These are phyloP conservation scores for Teunomyces pallodes DNA, from an alignment of 805 yeast genomes.

Conservation along the genomic window DNA sequence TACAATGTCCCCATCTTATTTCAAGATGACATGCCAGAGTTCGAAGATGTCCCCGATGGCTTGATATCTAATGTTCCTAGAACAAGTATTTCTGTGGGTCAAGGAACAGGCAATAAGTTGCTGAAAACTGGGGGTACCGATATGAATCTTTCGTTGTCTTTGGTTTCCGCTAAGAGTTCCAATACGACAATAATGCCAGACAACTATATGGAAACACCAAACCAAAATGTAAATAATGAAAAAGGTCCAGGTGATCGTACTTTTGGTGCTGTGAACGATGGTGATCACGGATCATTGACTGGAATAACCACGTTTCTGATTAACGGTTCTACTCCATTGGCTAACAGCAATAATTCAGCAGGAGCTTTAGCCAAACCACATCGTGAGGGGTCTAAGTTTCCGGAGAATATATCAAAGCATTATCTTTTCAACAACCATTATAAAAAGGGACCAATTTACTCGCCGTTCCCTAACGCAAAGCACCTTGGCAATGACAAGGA, in stretches of 20 bases:
- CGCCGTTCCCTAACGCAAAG: slow-evolving; percentile 40
- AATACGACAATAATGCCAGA: slow-evolving; percentile 16
- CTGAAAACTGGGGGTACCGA: slow-evolving; percentile 3
- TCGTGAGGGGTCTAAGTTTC: neutral
- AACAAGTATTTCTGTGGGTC: slow-evolving; percentile 17
- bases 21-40: slow-evolving; percentile 30
- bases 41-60: slow-evolving; percentile 42
- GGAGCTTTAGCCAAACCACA: neutral
- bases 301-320: neutral
- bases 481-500: slow-evolving; percentile 38
- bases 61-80: slow-evolving; percentile 32
- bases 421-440: slow-evolving; percentile 45
- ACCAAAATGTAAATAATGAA: neutral
- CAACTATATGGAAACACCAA: neutral
- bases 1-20: slow-evolving; percentile 30
- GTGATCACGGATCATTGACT: neutral
- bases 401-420: slow-evolving; percentile 7
- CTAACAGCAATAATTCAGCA: neutral
- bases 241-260: neutral
- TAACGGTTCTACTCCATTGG: neutral
- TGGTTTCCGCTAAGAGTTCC: slow-evolving; percentile 14
- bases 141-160: slow-evolving; percentile 14
- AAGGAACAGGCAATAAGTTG: neutral
- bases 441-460: slow-evolving; percentile 41
- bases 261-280: neutral